Conservation (phyloP, 208 protist species). For the Naegleria gruberi region DNA sequence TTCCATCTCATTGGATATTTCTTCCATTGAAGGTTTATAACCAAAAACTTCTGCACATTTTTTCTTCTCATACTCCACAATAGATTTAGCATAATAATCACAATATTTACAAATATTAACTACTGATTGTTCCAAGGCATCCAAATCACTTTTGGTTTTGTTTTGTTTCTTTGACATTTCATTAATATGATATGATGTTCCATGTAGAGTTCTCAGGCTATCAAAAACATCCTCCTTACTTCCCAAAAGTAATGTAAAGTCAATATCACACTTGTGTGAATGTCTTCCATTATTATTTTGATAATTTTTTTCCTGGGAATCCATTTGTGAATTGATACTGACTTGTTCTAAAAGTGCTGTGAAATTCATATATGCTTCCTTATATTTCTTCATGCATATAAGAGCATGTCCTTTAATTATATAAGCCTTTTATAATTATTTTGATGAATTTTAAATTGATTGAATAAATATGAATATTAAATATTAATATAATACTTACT, state of each 20-base stretch:
- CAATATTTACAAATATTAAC: not conserved
- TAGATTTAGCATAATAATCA: not conserved
- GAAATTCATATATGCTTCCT: not conserved
- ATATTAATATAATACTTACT: not conserved
- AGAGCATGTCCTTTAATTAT: not conserved
- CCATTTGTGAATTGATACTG: not conserved
- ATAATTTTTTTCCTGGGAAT: not conserved
- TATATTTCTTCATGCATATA: not conserved
- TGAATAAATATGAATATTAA: not conserved
- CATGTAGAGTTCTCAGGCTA: not conserved
- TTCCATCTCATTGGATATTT: not conserved
- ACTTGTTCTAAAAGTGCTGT: not conserved
- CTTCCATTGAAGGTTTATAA: not conserved
- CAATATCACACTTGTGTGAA: not conserved
- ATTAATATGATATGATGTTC: not conserved
- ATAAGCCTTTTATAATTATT: too few species aligned
- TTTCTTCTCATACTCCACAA: not conserved
- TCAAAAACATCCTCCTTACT: not conserved
- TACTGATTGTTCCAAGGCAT: not conserved
- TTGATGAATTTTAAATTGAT: not conserved
- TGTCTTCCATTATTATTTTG: not conserved
- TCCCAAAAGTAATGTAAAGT: not conserved
- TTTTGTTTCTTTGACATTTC: slow-evolving; percentile 3
- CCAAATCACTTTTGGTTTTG: not conserved
- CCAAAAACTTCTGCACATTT: not conserved